Evolutionary conservation across 202 grass and related monocot genomes (phyloP).

Genomic region (Dendrocalamus latiflorus): DNA sequence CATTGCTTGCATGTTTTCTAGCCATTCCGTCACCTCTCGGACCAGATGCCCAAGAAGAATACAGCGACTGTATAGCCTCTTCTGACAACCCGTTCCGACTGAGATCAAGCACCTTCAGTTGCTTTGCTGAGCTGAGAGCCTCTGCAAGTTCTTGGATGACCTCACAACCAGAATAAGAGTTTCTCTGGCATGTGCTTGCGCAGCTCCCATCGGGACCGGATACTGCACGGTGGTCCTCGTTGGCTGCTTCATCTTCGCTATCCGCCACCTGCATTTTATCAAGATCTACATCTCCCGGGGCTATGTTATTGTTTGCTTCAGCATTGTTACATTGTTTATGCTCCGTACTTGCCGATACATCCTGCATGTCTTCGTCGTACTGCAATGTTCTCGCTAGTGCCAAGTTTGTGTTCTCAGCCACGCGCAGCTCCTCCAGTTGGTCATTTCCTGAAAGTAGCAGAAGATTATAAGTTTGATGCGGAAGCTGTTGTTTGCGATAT

Average conservation of each 20-base stretch:
- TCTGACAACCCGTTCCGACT: constrained; percentile 60
- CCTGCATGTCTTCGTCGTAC: constrained; percentile 18
- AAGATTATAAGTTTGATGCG: constrained; percentile 1
- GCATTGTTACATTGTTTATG: background rate
- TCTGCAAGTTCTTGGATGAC: constrained; percentile 52
- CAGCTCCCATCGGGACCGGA: constrained; percentile 48
- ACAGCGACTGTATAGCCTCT: constrained; percentile 53
- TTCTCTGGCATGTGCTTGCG: constrained; percentile 52
- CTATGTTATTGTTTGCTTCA: background rate
- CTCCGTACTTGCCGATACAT: constrained; percentile 9
- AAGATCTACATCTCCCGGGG: constrained; percentile 19
- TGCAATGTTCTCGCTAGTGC: constrained; percentile 27
- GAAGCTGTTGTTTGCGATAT: background rate
- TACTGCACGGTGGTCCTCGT: constrained; percentile 11
- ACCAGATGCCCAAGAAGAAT: constrained; percentile 59
- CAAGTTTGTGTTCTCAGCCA: constrained; percentile 60
- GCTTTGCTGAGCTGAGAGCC: constrained; percentile 46
- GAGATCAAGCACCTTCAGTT: constrained; percentile 73
- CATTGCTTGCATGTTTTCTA: constrained; percentile 55
- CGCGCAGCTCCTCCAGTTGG: constrained; percentile 61
- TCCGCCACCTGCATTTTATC: constrained; percentile 69
- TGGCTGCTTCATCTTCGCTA: constrained; percentile 73
- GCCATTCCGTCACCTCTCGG: constrained; percentile 37
- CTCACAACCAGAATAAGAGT: constrained; percentile 23
- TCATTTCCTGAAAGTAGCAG: constrained; percentile 55